phyloP scores from a whole-genome alignment of 495 filamentous ascomycete species.

The Acidomyces sp. region DNA sequence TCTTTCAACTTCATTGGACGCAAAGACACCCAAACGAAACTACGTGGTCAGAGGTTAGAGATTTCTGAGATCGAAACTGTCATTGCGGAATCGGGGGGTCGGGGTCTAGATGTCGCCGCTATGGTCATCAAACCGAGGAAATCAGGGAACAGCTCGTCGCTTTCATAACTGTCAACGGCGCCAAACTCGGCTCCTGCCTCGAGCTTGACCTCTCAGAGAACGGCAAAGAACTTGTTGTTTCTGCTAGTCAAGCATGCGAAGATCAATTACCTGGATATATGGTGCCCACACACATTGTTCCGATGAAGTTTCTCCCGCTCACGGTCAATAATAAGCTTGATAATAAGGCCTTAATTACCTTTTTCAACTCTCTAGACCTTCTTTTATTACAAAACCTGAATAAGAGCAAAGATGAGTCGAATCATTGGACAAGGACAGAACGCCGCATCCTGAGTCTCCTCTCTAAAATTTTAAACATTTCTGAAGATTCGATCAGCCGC shows the following conservation, averaged over 20 bases:
- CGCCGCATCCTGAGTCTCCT: slow-evolving; percentile 39
- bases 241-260: slow-evolving; percentile 41
- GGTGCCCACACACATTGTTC: slow-evolving; percentile 62
- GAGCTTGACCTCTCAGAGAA: slow-evolving; percentile 20
- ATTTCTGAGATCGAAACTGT: slow-evolving; percentile 62
- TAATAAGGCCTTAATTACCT: slow-evolving; percentile 40
- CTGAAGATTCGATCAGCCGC: slow-evolving; percentile 33
- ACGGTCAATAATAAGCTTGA: slow-evolving; percentile 67
- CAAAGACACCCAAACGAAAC: slow-evolving; percentile 68
- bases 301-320: slow-evolving; percentile 49
- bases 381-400: slow-evolving; percentile 43
- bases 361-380: slow-evolving; percentile 45
- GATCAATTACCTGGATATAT: slow-evolving; percentile 56
- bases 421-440: slow-evolving; percentile 30
- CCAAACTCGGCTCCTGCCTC: slow-evolving; percentile 1
- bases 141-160: slow-evolving; percentile 56
- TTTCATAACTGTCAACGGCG: slow-evolving; percentile 40
- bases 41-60: slow-evolving; percentile 66
- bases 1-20: slow-evolving; percentile 63
- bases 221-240: slow-evolving; percentile 15
- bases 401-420: slow-evolving; percentile 13
- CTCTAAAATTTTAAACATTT: slow-evolving; percentile 34
- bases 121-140: slow-evolving; percentile 44
- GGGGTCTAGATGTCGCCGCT: slow-evolving; percentile 47
- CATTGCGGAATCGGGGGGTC: slow-evolving; percentile 37